A percentile compares a stretch with the other conserved stretches of the same genome.
phyloP scores from a whole-genome alignment of 805 yeast species.

The Dipodascus geniculatus region DNA sequence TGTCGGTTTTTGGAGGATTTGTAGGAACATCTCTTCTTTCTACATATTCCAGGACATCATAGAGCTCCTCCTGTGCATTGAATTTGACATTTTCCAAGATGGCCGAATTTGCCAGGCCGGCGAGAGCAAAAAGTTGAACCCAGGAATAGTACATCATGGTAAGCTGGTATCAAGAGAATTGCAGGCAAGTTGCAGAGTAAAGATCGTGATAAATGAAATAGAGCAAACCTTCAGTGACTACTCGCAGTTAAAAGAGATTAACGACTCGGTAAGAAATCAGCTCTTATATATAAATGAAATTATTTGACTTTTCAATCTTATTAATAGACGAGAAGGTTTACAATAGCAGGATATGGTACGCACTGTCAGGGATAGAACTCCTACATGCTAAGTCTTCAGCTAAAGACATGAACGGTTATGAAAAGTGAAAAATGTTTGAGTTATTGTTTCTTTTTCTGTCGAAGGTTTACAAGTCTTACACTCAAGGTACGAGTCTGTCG shows the following conservation, averaged over 20 bases:
- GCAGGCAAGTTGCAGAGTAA: too few species aligned
- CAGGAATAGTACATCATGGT: too few species aligned
- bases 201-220: too few species aligned
- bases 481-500: too few species aligned
- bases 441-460: not conserved
- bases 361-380: not conserved
- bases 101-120: not conserved
- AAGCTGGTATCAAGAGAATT: too few species aligned
- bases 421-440: not conserved
- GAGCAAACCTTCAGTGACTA: too few species aligned
- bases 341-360: not conserved
- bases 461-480: not conserved
- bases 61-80: not conserved
- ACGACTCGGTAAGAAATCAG: too few species aligned
- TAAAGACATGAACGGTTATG: not conserved
- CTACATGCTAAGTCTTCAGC: not conserved
- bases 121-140: too few species aligned
- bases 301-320: not conserved
- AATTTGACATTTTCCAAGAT: not conserved
- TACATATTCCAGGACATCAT: not conserved
- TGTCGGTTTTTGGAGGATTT: not conserved
- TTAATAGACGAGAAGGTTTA: not conserved
- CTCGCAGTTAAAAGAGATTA: too few species aligned
- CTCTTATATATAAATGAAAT: not conserved
- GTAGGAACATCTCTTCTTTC: not conserved